These are phyloP conservation scores for Rhodotorula sp. DNA, from an alignment of 1,284 basidiomycete genomes.

Conservation along the genomic window DNA sequence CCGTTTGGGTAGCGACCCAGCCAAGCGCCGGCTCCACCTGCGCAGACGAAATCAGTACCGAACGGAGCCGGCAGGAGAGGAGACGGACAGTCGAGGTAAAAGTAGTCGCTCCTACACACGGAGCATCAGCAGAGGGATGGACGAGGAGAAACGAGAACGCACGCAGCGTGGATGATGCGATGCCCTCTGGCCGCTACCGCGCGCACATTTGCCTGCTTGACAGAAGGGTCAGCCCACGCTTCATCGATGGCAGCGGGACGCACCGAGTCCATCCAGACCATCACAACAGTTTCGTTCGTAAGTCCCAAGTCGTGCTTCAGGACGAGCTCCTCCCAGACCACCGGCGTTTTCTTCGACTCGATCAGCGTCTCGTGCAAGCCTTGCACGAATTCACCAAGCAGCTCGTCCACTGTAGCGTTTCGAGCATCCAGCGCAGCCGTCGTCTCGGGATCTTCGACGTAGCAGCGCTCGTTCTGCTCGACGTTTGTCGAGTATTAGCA, in stretches of 20 bases:
- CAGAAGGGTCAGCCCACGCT: too few relatives aligned
- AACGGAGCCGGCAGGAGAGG: background rate
- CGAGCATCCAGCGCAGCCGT: constrained; percentile 56
- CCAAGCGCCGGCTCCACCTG: constrained; percentile 69
- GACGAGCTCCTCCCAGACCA: constrained; percentile 75
- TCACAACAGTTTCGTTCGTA: constrained; percentile 65
- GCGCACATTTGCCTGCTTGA: constrained; percentile 53
- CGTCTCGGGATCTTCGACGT: constrained; percentile 59
- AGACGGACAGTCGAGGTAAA: constrained; percentile 61
- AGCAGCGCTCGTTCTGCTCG: constrained; percentile 39
- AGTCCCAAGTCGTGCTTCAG: constrained; percentile 63
- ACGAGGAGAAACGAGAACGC: background rate
- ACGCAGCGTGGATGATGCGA: constrained; percentile 61
- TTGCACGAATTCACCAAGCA: constrained; percentile 63
- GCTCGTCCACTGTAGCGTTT: constrained; percentile 62
- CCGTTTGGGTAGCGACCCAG: constrained; percentile 60
- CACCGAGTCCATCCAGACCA: constrained; percentile 67
- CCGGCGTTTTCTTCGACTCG: constrained; percentile 58
- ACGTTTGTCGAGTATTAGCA: background rate
- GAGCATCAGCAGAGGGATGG: background rate
- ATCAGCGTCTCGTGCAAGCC: constrained; percentile 57
- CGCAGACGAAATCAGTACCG: too few relatives aligned
- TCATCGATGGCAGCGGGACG: background rate
- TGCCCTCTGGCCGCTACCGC: constrained; percentile 62
- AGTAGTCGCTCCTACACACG: constrained; percentile 58